A percentile compares a stretch with the other conserved stretches of the same genome.
These are phyloP conservation scores for Musa beccarii DNA, from an alignment of 176 grass and related monocot species.

Conservation along the genomic window DNA sequence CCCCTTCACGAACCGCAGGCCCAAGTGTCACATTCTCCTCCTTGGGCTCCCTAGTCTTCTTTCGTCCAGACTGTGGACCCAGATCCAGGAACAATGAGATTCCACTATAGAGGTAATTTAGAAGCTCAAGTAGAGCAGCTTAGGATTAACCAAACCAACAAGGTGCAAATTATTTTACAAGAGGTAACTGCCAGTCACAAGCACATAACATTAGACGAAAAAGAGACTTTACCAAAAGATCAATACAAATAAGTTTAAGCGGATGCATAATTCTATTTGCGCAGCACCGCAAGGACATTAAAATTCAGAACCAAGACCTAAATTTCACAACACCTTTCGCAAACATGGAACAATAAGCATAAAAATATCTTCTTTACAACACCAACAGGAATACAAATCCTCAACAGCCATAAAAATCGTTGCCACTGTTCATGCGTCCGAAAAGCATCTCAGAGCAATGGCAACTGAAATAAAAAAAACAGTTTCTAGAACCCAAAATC, in stretches of 20 bases:
- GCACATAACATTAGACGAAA: too few species aligned
- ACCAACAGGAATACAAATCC: background rate
- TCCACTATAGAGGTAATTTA: too few species aligned
- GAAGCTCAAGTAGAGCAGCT: too few species aligned
- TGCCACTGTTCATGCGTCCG: background rate
- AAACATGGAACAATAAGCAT: background rate
- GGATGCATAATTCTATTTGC: background rate
- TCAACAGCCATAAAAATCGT: background rate
- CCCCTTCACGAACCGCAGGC: background rate
- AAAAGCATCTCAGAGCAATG: background rate
- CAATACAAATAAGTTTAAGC: background rate
- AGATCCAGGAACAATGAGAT: background rate
- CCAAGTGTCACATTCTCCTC: slow-evolving; percentile 10
- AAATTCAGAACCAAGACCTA: background rate
- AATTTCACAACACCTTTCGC: background rate
- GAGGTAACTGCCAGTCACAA: background rate
- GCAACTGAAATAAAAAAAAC: background rate
- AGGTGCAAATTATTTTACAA: background rate
- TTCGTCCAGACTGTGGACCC: background rate
- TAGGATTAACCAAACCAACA: too few species aligned
- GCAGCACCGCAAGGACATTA: background rate
- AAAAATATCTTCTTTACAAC: background rate
- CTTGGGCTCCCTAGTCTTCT: slow-evolving; percentile 11
- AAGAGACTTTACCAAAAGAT: too few species aligned
- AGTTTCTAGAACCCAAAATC: background rate